These are phyloP conservation scores for Mortierella sp. DNA, from an alignment of 371 early-diverging fungal genomes.

Conservation along the genomic window DNA sequence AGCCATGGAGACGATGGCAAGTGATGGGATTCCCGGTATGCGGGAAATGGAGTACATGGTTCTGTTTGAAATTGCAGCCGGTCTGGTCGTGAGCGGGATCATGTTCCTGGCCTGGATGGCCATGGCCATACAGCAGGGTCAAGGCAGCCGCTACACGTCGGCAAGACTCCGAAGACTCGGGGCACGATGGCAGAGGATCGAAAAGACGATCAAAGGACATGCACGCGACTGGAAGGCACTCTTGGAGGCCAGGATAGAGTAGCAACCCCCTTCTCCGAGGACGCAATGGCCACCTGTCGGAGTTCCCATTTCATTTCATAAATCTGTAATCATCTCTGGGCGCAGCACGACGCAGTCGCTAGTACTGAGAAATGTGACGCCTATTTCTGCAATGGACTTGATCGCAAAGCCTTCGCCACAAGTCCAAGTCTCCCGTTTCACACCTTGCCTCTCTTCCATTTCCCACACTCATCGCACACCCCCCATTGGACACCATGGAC, in stretches of 20 bases:
- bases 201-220: slow-evolving; percentile 10
- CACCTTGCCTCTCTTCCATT: not conserved
- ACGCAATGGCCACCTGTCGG: slow-evolving; percentile 15
- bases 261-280: not conserved
- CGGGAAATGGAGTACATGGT: slow-evolving; percentile 44
- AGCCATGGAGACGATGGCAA: not conserved
- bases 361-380: too few relatives aligned
- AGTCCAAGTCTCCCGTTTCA: too few relatives aligned
- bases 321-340: not conserved
- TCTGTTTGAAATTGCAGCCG: slow-evolving; percentile 35
- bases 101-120: slow-evolving; percentile 34
- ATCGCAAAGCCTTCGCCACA: too few relatives aligned
- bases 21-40: slow-evolving; percentile 24
- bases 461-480: not conserved
- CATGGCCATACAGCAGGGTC: slow-evolving; percentile 24
- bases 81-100: slow-evolving; percentile 20
- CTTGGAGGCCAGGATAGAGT: slow-evolving; percentile 1
- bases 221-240: slow-evolving; percentile 6
- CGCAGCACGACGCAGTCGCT: too few relatives aligned
- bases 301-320: not conserved
- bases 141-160: slow-evolving; percentile 1
- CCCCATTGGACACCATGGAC: slow-evolving; percentile 16
- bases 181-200: slow-evolving; percentile 8
- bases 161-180: slow-evolving; percentile 7
- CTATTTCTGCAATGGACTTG: too few relatives aligned